phyloP scores from a whole-genome alignment of 2,329 filamentous ascomycete genomes.

The Xylariales sp. region DNA sequence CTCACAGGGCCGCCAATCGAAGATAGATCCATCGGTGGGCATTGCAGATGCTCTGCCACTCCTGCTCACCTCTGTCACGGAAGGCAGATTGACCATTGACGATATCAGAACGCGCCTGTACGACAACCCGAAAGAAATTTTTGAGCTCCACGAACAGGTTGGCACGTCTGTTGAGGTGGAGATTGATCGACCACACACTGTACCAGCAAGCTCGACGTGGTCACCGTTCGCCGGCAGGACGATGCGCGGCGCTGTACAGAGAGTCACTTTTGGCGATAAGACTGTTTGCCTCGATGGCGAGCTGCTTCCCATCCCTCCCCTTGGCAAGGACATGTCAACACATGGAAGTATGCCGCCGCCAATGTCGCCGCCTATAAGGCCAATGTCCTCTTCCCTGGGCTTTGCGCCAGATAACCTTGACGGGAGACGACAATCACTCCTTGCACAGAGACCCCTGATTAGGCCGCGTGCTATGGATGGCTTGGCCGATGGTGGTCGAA shows the following conservation, averaged over 20 bases:
- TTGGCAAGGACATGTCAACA: constrained; percentile 72
- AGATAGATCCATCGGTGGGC: constrained; percentile 57
- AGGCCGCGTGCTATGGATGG: constrained; percentile 31
- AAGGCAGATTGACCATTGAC: constrained; percentile 68
- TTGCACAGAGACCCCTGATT: constrained; percentile 29
- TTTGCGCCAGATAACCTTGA: constrained; percentile 32
- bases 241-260: constrained; percentile 66
- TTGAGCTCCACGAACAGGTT: constrained; percentile 76
- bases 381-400: constrained; percentile 34
- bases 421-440: constrained; percentile 28
- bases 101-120: constrained; percentile 68
- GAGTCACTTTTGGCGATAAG: constrained; percentile 70
- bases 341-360: constrained; percentile 48
- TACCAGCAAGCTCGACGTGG: constrained; percentile 51
- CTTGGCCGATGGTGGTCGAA: constrained; percentile 22
- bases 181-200: constrained; percentile 64
- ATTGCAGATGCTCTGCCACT: constrained; percentile 71
- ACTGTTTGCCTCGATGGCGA: constrained; percentile 72
- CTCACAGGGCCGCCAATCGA: constrained; percentile 47
- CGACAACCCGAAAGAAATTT: constrained; percentile 75
- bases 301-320: constrained; percentile 48
- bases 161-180: constrained; percentile 70
- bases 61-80: constrained; percentile 69
- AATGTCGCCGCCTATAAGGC: constrained; percentile 55
- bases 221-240: constrained; percentile 67